phyloP scores from a whole-genome alignment of 2,329 filamentous ascomycete genomes.

The Periconia sp. region DNA sequence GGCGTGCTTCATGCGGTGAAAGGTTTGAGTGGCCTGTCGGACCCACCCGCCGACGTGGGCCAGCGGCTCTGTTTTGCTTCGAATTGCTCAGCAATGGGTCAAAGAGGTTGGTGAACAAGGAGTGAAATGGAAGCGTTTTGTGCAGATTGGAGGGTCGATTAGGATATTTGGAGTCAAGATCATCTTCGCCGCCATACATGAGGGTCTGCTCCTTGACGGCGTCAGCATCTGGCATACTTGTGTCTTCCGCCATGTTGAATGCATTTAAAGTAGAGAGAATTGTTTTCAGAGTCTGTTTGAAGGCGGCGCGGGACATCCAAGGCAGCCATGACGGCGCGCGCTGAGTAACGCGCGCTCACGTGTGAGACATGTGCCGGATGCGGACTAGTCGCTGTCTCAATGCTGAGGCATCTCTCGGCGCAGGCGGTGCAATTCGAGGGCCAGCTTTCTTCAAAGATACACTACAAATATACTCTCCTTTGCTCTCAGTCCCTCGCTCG shows the following conservation, averaged over 20 bases:
- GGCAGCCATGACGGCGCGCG: constrained; percentile 9
- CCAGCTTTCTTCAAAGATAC: constrained; percentile 10
- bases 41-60: constrained; percentile 64
- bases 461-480: no score
- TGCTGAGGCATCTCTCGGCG: constrained; percentile 11
- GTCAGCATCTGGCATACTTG: constrained; percentile 48
- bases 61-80: constrained; percentile 67
- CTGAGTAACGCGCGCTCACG: constrained; percentile 12
- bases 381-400: no score
- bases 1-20: constrained; percentile 77
- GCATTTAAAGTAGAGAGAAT: constrained; percentile 13
- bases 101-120: constrained; percentile 79
- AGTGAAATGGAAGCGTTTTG: constrained; percentile 81
- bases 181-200: constrained; percentile 55
- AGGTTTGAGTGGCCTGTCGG: constrained; percentile 64
- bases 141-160: constrained; percentile 81
- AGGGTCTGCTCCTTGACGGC: constrained; percentile 55
- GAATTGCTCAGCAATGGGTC: constrained; percentile 80
- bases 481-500: constrained; percentile 22
- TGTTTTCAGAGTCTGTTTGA: constrained; percentile 10
- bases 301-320: no score
- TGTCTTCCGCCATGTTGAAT: constrained; percentile 36
- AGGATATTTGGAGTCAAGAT: constrained; percentile 66
- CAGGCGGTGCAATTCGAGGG: constrained; percentile 4
- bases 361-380: not conserved